phyloP scores from a whole-genome alignment of 2,329 filamentous ascomycete species.

The Botrytis porri region DNA sequence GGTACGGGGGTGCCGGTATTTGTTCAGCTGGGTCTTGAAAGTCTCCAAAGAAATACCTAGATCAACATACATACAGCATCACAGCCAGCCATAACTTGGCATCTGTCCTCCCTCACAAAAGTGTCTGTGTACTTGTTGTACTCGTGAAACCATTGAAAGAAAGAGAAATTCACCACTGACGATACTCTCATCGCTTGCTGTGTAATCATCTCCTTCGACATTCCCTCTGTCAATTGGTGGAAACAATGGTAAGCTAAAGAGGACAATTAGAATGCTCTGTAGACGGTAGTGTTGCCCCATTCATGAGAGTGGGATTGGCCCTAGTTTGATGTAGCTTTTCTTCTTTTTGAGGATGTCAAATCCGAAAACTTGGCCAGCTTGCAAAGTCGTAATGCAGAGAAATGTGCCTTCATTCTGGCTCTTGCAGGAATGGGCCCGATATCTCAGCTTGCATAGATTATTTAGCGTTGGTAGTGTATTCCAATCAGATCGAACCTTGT shows the following conservation, averaged over 20 bases:
- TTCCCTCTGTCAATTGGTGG: background rate
- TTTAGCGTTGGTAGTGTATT: background rate
- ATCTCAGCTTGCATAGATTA: background rate
- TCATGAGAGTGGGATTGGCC: background rate
- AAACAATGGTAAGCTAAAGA: background rate
- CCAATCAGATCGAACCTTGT: background rate
- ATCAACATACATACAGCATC: background rate
- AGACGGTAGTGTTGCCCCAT: background rate
- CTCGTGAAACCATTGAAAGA: background rate
- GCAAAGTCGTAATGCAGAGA: background rate
- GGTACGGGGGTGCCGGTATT: background rate
- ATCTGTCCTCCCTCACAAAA: background rate
- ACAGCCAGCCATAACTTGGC: conserved; percentile 1
- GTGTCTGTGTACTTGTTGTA: background rate
- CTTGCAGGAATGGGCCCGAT: background rate
- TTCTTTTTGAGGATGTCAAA: background rate
- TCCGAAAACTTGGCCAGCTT: background rate
- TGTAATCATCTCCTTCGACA: background rate
- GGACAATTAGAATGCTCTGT: background rate
- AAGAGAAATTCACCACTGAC: background rate
- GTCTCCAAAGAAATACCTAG: background rate
- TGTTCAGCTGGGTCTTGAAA: background rate
- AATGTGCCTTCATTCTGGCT: background rate
- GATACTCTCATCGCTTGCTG: background rate
- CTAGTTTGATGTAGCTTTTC: background rate